phyloP scores from a whole-genome alignment of 306 rosid species.

The Pyrus bretschneideri region DNA sequence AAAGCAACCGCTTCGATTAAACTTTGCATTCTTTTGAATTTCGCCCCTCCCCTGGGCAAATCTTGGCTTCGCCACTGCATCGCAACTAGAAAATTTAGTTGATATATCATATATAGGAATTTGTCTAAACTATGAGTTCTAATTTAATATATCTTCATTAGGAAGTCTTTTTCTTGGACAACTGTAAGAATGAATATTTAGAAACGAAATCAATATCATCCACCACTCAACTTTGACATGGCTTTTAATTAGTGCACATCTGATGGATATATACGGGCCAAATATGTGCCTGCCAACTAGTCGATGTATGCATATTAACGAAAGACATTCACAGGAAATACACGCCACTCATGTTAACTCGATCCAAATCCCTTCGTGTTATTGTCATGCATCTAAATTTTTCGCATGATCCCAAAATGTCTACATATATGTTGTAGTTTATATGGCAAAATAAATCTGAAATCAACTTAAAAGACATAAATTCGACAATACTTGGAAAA shows the following conservation, averaged over 20 bases:
- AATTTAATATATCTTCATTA: constrained; percentile 1
- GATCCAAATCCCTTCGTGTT: background rate
- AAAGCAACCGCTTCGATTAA: no score
- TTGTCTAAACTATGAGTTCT: background rate
- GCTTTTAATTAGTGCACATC: background rate
- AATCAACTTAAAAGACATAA: no score
- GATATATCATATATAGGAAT: background rate
- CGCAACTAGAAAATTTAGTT: background rate
- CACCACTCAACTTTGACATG: constrained; percentile 8
- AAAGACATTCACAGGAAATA: background rate
- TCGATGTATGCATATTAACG: background rate
- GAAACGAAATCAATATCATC: background rate
- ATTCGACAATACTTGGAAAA: background rate
- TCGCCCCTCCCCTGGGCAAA: no score
- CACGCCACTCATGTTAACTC: background rate
- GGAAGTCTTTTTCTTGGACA: constrained; percentile 14
- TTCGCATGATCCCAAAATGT: background rate
- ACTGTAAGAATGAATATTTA: background rate
- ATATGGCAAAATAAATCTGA: background rate
- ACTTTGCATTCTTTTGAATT: no score
- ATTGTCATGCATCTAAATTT: background rate
- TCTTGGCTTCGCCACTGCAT: background rate
- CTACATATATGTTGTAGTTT: background rate
- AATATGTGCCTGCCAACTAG: background rate
- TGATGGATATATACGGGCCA: background rate